A percentile compares a stretch with the other conserved stretches of the same genome.
phyloP scores from a whole-genome alignment of 805 yeast genomes.

The Torulaspora indica region DNA sequence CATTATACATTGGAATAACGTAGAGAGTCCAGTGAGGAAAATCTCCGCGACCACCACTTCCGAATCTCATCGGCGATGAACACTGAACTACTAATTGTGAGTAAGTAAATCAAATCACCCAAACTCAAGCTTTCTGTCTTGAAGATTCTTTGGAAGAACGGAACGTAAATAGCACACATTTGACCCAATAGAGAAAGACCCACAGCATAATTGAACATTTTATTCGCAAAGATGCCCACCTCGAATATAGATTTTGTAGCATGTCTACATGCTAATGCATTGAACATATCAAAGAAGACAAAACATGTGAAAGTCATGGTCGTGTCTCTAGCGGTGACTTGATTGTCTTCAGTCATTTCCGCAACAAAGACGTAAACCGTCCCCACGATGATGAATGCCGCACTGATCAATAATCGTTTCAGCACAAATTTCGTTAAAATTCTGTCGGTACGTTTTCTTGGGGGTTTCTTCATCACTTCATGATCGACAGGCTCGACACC shows the following conservation, averaged over 20 bases:
- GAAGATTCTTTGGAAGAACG: constrained; percentile 87
- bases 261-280: constrained; percentile 91
- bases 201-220: constrained; percentile 92
- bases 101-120: constrained; percentile 61
- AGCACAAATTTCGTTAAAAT: constrained; percentile 70
- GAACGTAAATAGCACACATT: constrained; percentile 86
- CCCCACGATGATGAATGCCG: constrained; percentile 72
- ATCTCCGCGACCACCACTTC: constrained; percentile 43
- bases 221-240: constrained; percentile 69
- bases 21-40: constrained; percentile 14
- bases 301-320: constrained; percentile 98
- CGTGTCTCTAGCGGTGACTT: constrained; percentile 89
- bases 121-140: constrained; percentile 87
- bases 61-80: constrained; percentile 80
- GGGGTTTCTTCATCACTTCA: constrained; percentile 94
- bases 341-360: constrained; percentile 75
- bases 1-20: constrained; percentile 22
- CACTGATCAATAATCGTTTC: constrained; percentile 70
- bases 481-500: constrained; percentile 98
- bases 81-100: constrained; percentile 68
- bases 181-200: constrained; percentile 85
- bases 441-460: constrained; percentile 80
- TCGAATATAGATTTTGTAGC: constrained; percentile 76
- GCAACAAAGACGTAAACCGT: constrained; percentile 80
- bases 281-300: constrained; percentile 94